A percentile compares a stretch with the other conserved stretches of the same genome.
phyloP scores from a whole-genome alignment of 2,329 filamentous ascomycete species.

The Aureobasidium sp. region DNA sequence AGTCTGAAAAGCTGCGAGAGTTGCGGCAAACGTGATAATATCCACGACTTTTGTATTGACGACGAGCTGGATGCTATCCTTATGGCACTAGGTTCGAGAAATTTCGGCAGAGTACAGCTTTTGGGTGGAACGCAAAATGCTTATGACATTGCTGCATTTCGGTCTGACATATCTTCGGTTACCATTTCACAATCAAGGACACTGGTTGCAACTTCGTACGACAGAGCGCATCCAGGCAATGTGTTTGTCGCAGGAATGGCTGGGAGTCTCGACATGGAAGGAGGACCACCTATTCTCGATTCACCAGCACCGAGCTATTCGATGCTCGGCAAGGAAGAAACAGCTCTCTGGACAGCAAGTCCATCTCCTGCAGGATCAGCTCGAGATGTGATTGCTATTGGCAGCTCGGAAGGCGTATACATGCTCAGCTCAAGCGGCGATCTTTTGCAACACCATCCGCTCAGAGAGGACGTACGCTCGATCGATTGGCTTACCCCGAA shows the following conservation, averaged over 20 bases:
- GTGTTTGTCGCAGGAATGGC: conserved; percentile 15
- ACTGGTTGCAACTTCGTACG: conserved; percentile 9
- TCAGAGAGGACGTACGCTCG: background rate
- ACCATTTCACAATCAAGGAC: background rate
- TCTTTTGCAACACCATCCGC: background rate
- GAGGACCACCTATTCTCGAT: background rate
- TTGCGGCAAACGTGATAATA: conserved; percentile 14
- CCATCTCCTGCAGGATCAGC: background rate
- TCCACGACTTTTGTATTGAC: conserved; percentile 15
- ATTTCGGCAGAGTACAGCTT: background rate
- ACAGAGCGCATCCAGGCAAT: conserved; percentile 8
- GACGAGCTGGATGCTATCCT: background rate
- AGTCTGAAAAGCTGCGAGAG: conserved; percentile 11
- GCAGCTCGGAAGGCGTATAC: background rate
- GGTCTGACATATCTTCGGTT: conserved; percentile 7
- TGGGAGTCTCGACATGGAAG: background rate
- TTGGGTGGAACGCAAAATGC: background rate
- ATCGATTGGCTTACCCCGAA: conserved; percentile 17
- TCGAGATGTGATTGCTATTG: conserved; percentile 3
- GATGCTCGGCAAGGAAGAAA: conserved; percentile 1
- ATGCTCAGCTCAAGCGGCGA: background rate
- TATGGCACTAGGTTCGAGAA: conserved; percentile 2
- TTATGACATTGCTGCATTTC: conserved; percentile 10
- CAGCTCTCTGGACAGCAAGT: conserved; percentile 3
- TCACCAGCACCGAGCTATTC: conserved; percentile 3